Evolutionary conservation across 345 rosid species (phyloP), one percentile per base, ranked within the genome.

Genomic region (Pistacia atlantica): DNA sequence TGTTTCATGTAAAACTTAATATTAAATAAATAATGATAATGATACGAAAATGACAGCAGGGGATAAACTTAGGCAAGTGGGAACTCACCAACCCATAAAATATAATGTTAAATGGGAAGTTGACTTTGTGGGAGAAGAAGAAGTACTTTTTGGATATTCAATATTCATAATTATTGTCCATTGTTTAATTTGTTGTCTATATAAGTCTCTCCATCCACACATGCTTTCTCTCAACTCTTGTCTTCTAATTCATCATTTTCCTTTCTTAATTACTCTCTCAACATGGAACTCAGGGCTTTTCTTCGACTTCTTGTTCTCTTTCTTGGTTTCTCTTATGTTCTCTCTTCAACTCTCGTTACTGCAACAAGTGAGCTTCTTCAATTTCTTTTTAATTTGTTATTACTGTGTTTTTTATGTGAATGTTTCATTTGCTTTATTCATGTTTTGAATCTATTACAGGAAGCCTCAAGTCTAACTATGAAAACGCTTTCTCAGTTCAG

Each of bases 11-110:
- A 25, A 25, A 25, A 25, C 25, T 25, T 25, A 25, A 25, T 25
- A 25, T 25, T 25, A 25, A 25, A 25, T 25, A 25, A 25, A 25
- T 25, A 25, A 25, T 25, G 25, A 25, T 25, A 25, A 25, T 25
- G 25, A 25, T 25, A 25, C 25, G 73, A 85, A 66, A 75, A 71
- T 67, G 82, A 79, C 80, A 58, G 42, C 16, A 14, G 13, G 76
- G 59, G 59, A 74, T 33, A 69, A 69, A 71, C 80, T 75, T 81
- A 58, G 85, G 83, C 81, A 63, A 72, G 86, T 81, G 83, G 81
- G 84, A 72, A 61, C 83, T 83, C 81, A 65, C 81, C 82, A 67
- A 28, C 71, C 71, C 68, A 76, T 64, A 69, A 42, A 71, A 28
- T 63, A 54, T 11, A 55, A 54, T 64, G 60, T 76, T 52, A 62